phyloP scores from a whole-genome alignment of 176 grass and related monocot genomes.

The Hsuehochloa calcarea region DNA sequence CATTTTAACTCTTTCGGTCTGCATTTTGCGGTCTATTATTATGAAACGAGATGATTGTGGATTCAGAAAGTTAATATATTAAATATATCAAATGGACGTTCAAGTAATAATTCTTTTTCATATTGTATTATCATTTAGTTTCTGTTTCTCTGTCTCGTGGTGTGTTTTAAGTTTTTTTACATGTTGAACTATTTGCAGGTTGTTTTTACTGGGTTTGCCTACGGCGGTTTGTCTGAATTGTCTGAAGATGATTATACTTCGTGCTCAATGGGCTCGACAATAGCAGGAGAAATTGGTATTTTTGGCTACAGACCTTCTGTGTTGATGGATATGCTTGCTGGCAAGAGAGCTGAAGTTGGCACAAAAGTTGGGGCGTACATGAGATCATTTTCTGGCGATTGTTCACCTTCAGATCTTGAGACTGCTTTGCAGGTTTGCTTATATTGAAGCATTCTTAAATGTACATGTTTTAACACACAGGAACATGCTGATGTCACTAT shows the following conservation, averaged over 20 bases:
- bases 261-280: conserved; percentile 96
- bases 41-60: neutral
- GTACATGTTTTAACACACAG: neutral
- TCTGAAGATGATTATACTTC: conserved; percentile 96
- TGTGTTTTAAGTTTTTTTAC: conserved; percentile 20
- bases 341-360: conserved; percentile 97
- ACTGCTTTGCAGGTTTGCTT: conserved; percentile 85
- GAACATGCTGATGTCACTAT: neutral
- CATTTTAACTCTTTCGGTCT: neutral
- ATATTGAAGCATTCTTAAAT: conserved; percentile 29
- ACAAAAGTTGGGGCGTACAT: conserved; percentile 97
- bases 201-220: conserved; percentile 98
- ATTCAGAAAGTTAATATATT: conserved; percentile 13
- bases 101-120: neutral
- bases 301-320: conserved; percentile 95
- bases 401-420: conserved; percentile 96
- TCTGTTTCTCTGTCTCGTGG: neutral
- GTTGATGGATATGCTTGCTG: conserved; percentile 99
- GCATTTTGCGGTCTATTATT: conserved; percentile 8
- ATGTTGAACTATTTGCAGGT: conserved; percentile 57
- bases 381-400: conserved; percentile 97
- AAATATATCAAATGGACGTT: neutral
- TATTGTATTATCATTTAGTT: conserved; percentile 1
- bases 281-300: conserved; percentile 97
- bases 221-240: conserved; percentile 94